phyloP scores from a whole-genome alignment of 768 basidiomycete genomes.

The Hericium alpestre region DNA sequence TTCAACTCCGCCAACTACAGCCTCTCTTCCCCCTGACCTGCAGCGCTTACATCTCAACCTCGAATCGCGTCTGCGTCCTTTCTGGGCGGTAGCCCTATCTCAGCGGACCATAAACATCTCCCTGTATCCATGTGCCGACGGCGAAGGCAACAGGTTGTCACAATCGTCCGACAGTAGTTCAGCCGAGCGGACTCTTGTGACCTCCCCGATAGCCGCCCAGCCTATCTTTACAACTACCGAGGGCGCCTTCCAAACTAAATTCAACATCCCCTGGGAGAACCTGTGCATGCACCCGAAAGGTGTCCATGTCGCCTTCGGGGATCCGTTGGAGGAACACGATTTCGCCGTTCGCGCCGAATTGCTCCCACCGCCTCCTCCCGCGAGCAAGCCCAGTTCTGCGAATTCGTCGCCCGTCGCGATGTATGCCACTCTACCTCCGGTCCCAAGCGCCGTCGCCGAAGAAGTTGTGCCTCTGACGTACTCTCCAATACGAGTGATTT shows the following conservation, averaged over 20 bases:
- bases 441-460: conserved; percentile 12
- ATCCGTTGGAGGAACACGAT: conserved; percentile 32
- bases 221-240: conserved; percentile 53
- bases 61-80: conserved; percentile 63
- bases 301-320: conserved; percentile 47
- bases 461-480: conserved; percentile 37
- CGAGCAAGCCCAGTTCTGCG: conserved; percentile 5
- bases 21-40: conserved; percentile 20
- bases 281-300: conserved; percentile 52
- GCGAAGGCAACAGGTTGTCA: conserved; percentile 14
- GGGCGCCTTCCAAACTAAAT: conserved; percentile 61
- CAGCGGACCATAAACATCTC: conserved; percentile 52
- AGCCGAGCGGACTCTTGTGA: conserved; percentile 1
- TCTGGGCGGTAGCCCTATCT: conserved; percentile 69
- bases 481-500: conserved; percentile 67
- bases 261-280: conserved; percentile 59
- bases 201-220: conserved; percentile 33
- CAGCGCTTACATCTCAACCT: conserved; percentile 63
- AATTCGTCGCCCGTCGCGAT: conserved; percentile 1
- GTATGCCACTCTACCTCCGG: not conserved
- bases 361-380: conserved; percentile 27
- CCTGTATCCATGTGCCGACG: conserved; percentile 36
- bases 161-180: conserved; percentile 18
- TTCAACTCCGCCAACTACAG: conserved; percentile 3
- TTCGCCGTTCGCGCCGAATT: conserved; percentile 46